Evolutionary conservation across 208 protist species (phyloP).

Genomic region (Leishmania major): DNA sequence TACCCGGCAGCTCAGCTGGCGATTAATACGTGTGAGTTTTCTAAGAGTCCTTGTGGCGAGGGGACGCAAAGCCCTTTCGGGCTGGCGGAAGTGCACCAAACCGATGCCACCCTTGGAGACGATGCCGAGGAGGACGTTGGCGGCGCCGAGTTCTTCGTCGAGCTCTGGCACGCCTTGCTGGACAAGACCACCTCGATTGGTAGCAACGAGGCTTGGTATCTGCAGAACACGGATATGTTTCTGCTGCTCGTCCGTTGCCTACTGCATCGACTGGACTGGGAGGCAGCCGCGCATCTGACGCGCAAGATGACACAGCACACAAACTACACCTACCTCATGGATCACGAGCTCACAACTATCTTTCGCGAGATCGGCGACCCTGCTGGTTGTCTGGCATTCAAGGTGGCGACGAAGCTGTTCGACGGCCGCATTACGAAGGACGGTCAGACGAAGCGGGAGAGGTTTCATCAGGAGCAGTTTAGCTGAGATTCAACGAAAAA

Average conservation of each 20-base stretch:
- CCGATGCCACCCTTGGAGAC: constrained; percentile 16
- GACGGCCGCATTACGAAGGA: constrained; percentile 86
- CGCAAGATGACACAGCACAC: constrained; percentile 67
- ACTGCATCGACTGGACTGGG: constrained; percentile 87
- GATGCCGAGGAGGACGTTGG: constrained; percentile 15
- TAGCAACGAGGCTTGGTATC: constrained; percentile 75
- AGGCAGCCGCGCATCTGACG: constrained; percentile 81
- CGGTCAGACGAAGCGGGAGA: constrained; percentile 65
- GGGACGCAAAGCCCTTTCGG: constrained; percentile 7
- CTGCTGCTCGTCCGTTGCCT: constrained; percentile 76
- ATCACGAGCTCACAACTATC: constrained; percentile 79
- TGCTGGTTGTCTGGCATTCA: constrained; percentile 81
- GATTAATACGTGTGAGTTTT: neutral
- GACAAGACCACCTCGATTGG: constrained; percentile 51
- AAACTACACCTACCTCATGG: constrained; percentile 87
- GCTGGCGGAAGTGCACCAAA: constrained; percentile 11
- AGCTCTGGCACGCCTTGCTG: constrained; percentile 76
- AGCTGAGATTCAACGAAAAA: neutral
- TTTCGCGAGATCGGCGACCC: constrained; percentile 88
- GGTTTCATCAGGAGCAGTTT: constrained; percentile 43
- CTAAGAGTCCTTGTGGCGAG: neutral
- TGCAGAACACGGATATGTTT: constrained; percentile 87
- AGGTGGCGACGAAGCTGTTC: constrained; percentile 88
- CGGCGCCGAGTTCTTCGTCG: constrained; percentile 73
- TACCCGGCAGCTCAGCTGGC: constrained; percentile 55